These are phyloP conservation scores for Rhizopogon salebrosus DNA, from an alignment of 768 basidiomycete species.

Conservation along the genomic window DNA sequence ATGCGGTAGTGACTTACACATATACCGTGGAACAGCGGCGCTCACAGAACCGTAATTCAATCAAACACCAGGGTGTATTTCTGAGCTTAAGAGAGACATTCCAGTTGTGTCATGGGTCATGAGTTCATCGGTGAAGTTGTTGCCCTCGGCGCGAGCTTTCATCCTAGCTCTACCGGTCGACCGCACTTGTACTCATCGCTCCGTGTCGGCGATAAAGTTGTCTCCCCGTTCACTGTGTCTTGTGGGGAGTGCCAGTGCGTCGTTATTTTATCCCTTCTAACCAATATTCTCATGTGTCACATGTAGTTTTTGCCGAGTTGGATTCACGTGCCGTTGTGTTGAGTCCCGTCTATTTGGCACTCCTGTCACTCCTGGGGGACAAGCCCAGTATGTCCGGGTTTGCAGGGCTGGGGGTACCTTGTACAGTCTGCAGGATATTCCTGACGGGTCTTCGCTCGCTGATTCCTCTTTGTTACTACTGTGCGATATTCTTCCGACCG, in stretches of 20 bases:
- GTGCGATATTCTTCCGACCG: constrained; percentile 78
- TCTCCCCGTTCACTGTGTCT: constrained; percentile 76
- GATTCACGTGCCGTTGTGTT: constrained; percentile 68
- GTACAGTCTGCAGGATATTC: constrained; percentile 52
- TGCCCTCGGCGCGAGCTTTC: constrained; percentile 58
- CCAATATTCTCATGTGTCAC: background rate
- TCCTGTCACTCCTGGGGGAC: constrained; percentile 61
- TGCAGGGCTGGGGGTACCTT: constrained; percentile 79
- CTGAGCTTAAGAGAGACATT: background rate
- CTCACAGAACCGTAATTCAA: constrained; percentile 46
- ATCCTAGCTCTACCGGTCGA: constrained; percentile 36
- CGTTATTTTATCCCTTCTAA: background rate
- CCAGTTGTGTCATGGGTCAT: constrained; percentile 65
- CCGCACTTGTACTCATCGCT: constrained; percentile 61
- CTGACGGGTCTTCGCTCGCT: constrained; percentile 45
- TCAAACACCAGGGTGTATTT: background rate
- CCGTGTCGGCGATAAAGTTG: constrained; percentile 69
- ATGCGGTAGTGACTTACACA: constrained; percentile 73
- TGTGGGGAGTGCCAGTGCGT: constrained; percentile 84
- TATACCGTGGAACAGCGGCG: constrained; percentile 62
- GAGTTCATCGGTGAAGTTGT: constrained; percentile 75
- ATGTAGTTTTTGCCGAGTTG: constrained; percentile 61
- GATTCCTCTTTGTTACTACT: constrained; percentile 68
- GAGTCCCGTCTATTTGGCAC: constrained; percentile 62
- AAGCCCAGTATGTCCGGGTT: constrained; percentile 76